Base-by-base conservation (phyloP, 2,329 filamentous ascomycete genomes). In the Thelonectria rubi region DNA sequence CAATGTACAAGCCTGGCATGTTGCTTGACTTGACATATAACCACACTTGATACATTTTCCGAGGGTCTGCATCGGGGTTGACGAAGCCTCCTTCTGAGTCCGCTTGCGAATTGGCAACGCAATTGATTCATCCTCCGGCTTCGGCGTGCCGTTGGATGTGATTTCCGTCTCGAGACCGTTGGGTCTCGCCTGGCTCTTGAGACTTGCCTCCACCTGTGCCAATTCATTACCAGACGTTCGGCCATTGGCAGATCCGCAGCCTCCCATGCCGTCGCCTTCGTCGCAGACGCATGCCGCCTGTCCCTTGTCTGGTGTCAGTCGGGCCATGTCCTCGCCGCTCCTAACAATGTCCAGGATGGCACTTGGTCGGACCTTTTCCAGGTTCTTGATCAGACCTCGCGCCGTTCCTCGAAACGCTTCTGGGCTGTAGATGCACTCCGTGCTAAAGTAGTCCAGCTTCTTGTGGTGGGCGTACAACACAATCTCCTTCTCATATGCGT, bases 401-500 rank as follows among this genome's bases (percentile, higher is more conserved):
- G 95, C 95, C 68, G 92, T 97, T 3, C 95, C 95, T 61, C 95
- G 86, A 74, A 99, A 99, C 2, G 95, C 95, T 78, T 99, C 95
- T 0, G 95, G 95, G 55, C 93, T 97, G 81, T 99, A 99, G 63
- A 99, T 93, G 81, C 95, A 99, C 79, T 99, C 95, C 0, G 95
- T 99, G 72, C 90, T 97, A 79, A 99, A 99, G 79, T 99, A 99
- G 75, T 98, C 94, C 65, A 99, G 83, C 76, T 94, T 94, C 78
- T 95, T 97, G 81, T 99, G 93, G 74, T 98, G 92, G 5, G 95
- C 95, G 75, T 99, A 99, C 6, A 99, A 84, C 17, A 99, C 95
- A 68, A 99, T 99, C 75, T 99, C 95, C 80, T 99, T 99, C 76
- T 99, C 95, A 74, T 98, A 99, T 1, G 94, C 94, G 76, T 98